phyloP scores from a whole-genome alignment of 2,329 filamentous ascomycete species.

The Cladosporium halotolerans region DNA sequence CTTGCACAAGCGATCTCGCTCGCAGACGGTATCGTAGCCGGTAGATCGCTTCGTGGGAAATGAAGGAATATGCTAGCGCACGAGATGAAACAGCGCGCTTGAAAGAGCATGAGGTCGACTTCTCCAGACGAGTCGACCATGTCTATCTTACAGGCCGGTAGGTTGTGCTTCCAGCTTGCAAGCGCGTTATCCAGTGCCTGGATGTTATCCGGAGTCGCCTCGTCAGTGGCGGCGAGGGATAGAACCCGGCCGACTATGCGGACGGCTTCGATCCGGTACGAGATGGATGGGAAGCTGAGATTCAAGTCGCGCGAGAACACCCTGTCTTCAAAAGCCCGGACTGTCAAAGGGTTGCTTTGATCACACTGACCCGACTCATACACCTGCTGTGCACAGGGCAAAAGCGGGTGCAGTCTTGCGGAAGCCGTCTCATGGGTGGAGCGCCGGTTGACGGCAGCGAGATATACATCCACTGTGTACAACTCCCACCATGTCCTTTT shows the following conservation, averaged over 20 bases:
- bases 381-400: not conserved
- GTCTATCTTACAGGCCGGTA: conserved; percentile 68
- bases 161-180: conserved; percentile 71
- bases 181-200: conserved; percentile 55
- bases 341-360: conserved; percentile 44
- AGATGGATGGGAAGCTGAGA: conserved; percentile 68
- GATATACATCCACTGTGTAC: conserved; percentile 76
- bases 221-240: conserved; percentile 33
- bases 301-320: conserved; percentile 65
- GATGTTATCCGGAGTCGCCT: conserved; percentile 36
- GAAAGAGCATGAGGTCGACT: conserved; percentile 86
- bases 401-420: conserved; percentile 11
- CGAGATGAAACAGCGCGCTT: conserved; percentile 73
- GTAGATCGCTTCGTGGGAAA: conserved; percentile 70
- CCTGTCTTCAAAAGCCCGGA: conserved; percentile 72
- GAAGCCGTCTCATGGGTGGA: conserved; percentile 16
- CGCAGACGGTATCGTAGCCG: conserved; percentile 50
- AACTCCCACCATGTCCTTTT: conserved; percentile 86
- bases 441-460: conserved; percentile 70
- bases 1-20: conserved; percentile 39
- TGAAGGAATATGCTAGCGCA: conserved; percentile 65
- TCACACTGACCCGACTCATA: conserved; percentile 32
- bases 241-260: conserved; percentile 75
- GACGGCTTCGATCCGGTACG: conserved; percentile 75
- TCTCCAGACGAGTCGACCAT: conserved; percentile 64